Evolutionary conservation across 2,329 filamentous ascomycete species (phyloP), one percentile per base, ranked within the genome.

Genomic region (Colletotrichum lindemuthianum): DNA sequence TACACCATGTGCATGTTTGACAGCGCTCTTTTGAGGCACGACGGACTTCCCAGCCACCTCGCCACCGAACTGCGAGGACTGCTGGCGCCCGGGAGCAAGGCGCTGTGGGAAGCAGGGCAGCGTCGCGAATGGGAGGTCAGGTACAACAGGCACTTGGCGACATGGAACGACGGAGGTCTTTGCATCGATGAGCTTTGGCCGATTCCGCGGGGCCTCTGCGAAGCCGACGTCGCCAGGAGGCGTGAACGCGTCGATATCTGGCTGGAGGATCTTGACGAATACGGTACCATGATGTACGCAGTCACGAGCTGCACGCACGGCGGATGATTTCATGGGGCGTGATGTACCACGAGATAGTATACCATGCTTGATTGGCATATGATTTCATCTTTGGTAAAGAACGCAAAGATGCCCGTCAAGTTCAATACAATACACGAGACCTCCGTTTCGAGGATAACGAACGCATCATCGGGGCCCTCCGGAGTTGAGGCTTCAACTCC

Each of bases 1-100:
- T 85, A 78, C 61, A 75, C 77, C 0, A 82, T 86, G 78, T 87
- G 86, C 59, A 72, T 87, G 3, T 81, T 87, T 47, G 83, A 84
- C 61, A 85, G 79, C 45, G 70, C 85, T 0, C 78, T 86, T 7
- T 78, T 79, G 1, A 70, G 77, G 0, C 73, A 79, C 8, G 76
- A 83, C 6, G 75, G 75, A 0, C 68, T 83, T 0, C 79, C 82
- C 0, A 82, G 78, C 0, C 86, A 81, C 52, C 70, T 86, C 0
- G 84, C 80, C 1, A 79, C 75, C 0, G 85, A 87, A 68, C 71
- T 87, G 12, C 71, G 68, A 2, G 79, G 78, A 0, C 66, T 86
- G 0, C 78, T 75, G 0, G 81, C 79, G 0, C 81, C 84, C 0
- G 73, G 76, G 1, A 74, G 70, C 36, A 80, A 79, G 56, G 9